These are phyloP conservation scores for Adenanthera pavonina DNA, from an alignment of 306 rosid genomes.

Conservation along the genomic window DNA sequence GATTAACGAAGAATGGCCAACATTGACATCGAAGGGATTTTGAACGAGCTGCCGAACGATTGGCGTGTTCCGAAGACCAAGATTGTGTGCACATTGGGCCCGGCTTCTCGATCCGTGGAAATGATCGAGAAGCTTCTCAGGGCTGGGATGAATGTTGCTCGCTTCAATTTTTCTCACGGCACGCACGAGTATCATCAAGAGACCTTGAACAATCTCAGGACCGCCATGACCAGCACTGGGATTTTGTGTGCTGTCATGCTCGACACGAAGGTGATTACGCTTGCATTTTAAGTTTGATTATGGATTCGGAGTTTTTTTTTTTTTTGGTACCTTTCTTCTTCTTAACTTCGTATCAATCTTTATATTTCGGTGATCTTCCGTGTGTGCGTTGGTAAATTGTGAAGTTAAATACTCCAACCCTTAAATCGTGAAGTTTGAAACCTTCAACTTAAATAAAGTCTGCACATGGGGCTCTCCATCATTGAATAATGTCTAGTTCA, in stretches of 20 bases:
- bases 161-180: not conserved
- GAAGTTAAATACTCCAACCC: not conserved
- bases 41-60: not conserved
- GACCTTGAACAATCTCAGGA: constrained; percentile 6
- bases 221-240: not conserved
- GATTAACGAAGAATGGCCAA: not conserved
- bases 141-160: constrained; percentile 10
- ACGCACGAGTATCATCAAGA: constrained; percentile 3
- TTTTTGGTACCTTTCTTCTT: not conserved
- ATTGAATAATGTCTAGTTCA: not conserved
- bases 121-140: constrained; percentile 1
- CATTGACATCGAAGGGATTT: constrained; percentile 6
- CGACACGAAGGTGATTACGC: not conserved
- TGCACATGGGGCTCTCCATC: not conserved
- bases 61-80: not conserved
- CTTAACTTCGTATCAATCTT: not conserved
- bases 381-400: not conserved
- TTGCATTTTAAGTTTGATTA: not conserved
- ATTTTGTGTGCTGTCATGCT: not conserved
- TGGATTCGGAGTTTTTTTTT: not conserved
- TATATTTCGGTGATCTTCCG: not conserved
- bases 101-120: not conserved
- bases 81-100: constrained; percentile 2
- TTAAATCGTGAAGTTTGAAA: not conserved
- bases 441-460: not conserved